Evolutionary conservation across 148 eudicot species (phyloP).

Genomic region (Fallopia convolvulus): DNA sequence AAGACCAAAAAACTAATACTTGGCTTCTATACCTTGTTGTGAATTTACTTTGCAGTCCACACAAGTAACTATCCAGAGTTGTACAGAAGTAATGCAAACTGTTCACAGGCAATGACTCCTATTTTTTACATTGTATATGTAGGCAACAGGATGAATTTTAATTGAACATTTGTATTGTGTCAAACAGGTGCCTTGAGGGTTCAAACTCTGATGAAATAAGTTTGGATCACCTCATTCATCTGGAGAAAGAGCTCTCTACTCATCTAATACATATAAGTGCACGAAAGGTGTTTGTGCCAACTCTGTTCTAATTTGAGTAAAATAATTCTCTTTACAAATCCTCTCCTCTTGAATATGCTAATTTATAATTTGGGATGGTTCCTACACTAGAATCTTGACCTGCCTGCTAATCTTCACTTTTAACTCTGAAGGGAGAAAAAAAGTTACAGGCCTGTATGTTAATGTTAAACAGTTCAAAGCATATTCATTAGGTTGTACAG

Average conservation of each 20-base stretch:
- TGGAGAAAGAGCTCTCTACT: background rate
- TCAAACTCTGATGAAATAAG: background rate
- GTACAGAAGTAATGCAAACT: background rate
- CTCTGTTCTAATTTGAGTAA: background rate
- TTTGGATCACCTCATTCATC: background rate
- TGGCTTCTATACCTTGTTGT: background rate
- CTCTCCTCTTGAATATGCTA: background rate
- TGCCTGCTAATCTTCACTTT: background rate
- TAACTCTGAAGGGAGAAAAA: too few species aligned
- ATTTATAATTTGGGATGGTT: background rate
- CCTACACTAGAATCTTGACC: background rate
- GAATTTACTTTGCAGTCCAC: background rate
- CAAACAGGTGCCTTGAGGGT: constrained; percentile 3
- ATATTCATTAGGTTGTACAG: background rate
- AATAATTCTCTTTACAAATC: too few species aligned
- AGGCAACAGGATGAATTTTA: background rate
- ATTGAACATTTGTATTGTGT: background rate
- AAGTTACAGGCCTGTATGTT: too few species aligned
- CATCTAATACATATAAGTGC: background rate
- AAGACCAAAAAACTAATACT: background rate
- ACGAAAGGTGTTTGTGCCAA: background rate
- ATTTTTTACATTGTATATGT: background rate
- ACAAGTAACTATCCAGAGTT: background rate
- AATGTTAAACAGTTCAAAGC: too few species aligned
- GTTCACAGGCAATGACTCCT: constrained; percentile 1